Evolutionary conservation across 148 eudicot genomes (phyloP).

Genomic region (Chenopodium formosanum): DNA sequence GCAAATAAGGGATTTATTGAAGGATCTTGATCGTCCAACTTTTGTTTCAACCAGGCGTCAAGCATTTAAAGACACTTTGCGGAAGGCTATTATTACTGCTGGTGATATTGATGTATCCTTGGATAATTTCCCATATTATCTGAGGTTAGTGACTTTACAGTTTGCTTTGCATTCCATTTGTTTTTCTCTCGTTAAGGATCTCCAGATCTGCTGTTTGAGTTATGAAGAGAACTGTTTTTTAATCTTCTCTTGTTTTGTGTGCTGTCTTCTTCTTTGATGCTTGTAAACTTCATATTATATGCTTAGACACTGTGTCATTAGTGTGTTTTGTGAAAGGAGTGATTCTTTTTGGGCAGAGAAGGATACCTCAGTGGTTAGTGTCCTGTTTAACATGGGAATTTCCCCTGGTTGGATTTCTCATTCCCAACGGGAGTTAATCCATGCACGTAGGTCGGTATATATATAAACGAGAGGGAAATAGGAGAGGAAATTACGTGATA

Average conservation of each 20-base stretch:
- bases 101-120: constrained; percentile 62
- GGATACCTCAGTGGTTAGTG: not conserved
- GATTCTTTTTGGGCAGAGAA: too few relatives aligned
- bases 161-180: not conserved
- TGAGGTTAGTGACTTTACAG: constrained; percentile 49
- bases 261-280: not conserved
- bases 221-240: not conserved
- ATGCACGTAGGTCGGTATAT: too few relatives aligned
- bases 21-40: constrained; percentile 47
- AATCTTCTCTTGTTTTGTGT: not conserved
- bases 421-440: too few relatives aligned
- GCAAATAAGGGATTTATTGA: constrained; percentile 44
- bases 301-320: too few relatives aligned
- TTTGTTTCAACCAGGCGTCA: constrained; percentile 49
- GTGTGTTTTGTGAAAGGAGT: too few relatives aligned
- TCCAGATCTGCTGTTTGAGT: too few relatives aligned
- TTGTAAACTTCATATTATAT: not conserved
- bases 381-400: not conserved
- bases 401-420: not conserved
- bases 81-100: constrained; percentile 44
- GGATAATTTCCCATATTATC: constrained; percentile 77
- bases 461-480: too few relatives aligned
- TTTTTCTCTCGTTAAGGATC: not conserved
- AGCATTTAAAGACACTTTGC: constrained; percentile 58
- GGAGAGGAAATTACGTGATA: too few relatives aligned